Evolutionary conservation across 805 yeast genomes (phyloP), one percentile per base, ranked within the genome.

Genomic region (Maudiozyma serrabonitensis): DNA sequence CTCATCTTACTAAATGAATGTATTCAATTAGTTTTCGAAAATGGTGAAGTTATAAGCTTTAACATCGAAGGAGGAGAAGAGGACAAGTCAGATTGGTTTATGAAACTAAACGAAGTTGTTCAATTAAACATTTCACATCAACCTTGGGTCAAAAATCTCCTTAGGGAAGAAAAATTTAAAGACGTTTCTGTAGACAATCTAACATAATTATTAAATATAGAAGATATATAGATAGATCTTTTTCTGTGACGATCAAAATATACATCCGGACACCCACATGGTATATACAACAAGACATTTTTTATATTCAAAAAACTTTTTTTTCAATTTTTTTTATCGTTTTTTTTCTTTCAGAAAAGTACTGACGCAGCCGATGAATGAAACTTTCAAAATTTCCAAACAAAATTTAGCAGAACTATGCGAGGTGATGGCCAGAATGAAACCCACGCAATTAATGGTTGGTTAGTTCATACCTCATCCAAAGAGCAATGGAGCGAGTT

Each of bases 1-100:
- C 19, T 38, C 16, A 70, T 82, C 32, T 66, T 82, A 46, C 69
- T 83, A 59, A 83, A 81, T 52, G 84, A 86, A 52, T 81, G 88
- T 8, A 87, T 90, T 73, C 82, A 82, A 59, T 68, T 90, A 46
- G 70, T 72, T 52, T 90, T 90, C 66, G 76, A 78, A 39, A 85
- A 90, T 61, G 91, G 87, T 4, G 97, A 89, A 65, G 71, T 79
- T 3, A 84, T 90, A 45, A 86, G 81, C 53, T 86, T 91, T 64
- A 87, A 85, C 12, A 90, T 95, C 15, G 93, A 87, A 47, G 45
- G 52, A 2, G 77, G 81, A 35, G 73, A 71, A 45, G 72, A 66
- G n/a, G 83, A 79, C 43, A 82, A 80, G 67, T 60, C 66, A 25
- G 69, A 70, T 46, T 91, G 97, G 98, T 75, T 82, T 46, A 58